These are phyloP conservation scores for Colletotrichum siamense DNA, from an alignment of 2,329 filamentous ascomycete species.

Conservation along the genomic window DNA sequence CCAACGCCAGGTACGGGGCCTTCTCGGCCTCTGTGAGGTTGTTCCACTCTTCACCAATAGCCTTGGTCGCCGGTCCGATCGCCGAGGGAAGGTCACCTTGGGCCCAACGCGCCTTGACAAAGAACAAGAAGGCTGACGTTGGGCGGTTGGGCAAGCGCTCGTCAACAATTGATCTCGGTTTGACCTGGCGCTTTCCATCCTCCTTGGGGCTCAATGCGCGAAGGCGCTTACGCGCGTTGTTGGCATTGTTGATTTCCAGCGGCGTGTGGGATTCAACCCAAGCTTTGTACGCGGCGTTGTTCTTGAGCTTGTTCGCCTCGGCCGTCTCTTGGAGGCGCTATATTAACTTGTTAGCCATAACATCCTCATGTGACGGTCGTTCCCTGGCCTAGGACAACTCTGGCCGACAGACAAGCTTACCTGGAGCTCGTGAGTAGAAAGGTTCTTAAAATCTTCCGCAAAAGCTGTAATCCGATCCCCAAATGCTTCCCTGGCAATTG, in stretches of 20 bases:
- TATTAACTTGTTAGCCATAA: neutral
- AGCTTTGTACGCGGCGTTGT: conserved; percentile 43
- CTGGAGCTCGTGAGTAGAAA: conserved; percentile 47
- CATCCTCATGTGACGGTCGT: neutral
- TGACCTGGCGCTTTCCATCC: conserved; percentile 20
- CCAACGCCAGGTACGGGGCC: conserved; percentile 40
- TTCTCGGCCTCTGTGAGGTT: conserved; percentile 45
- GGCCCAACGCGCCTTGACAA: conserved; percentile 41
- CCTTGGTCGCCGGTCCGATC: conserved; percentile 25
- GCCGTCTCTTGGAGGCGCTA: conserved; percentile 42
- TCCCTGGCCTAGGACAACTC: conserved; percentile 20
- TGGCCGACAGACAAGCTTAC: conserved; percentile 35
- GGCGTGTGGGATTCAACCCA: conserved; percentile 54
- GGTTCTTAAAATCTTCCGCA: conserved; percentile 38
- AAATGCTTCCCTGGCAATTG: neutral
- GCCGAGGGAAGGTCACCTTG: conserved; percentile 28
- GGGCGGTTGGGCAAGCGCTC: conserved; percentile 51
- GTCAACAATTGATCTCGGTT: conserved; percentile 44
- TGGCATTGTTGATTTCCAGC: conserved; percentile 48
- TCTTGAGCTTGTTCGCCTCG: conserved; percentile 45
- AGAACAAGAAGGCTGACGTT: conserved; percentile 38
- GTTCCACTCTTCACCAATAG: conserved; percentile 47
- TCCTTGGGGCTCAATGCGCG: conserved; percentile 14
- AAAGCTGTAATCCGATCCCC: conserved; percentile 29
- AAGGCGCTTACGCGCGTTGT: conserved; percentile 50